These are phyloP conservation scores for Aspergillus pseudotamarii DNA, from an alignment of 2,329 filamentous ascomycete species.

Conservation along the genomic window DNA sequence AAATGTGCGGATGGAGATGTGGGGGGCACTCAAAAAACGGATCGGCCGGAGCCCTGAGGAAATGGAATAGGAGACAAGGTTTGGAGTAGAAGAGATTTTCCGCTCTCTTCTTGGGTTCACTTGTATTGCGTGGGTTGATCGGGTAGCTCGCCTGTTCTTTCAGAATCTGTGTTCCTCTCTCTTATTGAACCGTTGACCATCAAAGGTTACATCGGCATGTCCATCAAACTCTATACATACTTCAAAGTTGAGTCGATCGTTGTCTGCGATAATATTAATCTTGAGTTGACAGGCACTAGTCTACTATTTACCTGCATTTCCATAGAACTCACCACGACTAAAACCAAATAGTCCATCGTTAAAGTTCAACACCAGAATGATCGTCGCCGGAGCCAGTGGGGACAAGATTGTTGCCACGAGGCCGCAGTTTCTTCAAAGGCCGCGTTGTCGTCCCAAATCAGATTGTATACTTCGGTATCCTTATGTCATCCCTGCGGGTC, in stretches of 20 bases:
- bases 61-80: neutral
- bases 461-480: slow-evolving; percentile 4
- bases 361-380: slow-evolving; percentile 13
- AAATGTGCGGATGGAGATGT: neutral
- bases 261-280: too few species aligned
- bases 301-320: neutral
- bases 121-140: neutral
- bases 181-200: neutral
- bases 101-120: too few species aligned
- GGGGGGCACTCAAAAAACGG: neutral
- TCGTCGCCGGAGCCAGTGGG: slow-evolving; percentile 10
- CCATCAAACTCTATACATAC: neutral
- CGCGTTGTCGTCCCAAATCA: slow-evolving; percentile 12
- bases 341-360: slow-evolving; percentile 4
- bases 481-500: slow-evolving; percentile 13
- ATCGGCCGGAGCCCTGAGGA: neutral
- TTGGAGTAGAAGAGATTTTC: neutral
- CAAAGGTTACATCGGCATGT: neutral
- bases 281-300: neutral
- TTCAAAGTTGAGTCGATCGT: neutral
- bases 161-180: neutral
- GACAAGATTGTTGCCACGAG: slow-evolving; percentile 11
- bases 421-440: slow-evolving; percentile 6
- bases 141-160: neutral
- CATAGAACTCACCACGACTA: neutral